Conservation (phyloP, 768 basidiomycete species). For the Leccinum disarticulatum region DNA sequence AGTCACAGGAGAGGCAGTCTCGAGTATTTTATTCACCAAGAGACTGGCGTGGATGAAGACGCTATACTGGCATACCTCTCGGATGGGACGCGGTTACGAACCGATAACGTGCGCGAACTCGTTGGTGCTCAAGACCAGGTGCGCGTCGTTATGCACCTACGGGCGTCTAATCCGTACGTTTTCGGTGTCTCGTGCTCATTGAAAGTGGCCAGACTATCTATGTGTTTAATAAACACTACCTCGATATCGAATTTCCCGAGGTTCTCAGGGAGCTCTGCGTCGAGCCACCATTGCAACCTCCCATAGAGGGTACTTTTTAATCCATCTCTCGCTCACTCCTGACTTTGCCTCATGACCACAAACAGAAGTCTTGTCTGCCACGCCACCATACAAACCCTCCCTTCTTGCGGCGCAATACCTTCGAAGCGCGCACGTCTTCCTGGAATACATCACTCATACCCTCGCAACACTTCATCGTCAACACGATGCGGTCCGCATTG, state of each 20-base stretch:
- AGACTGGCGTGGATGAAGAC: constrained; percentile 69
- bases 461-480: constrained; percentile 60
- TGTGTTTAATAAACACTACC: constrained; percentile 80
- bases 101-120: constrained; percentile 72
- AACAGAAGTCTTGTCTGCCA: constrained; percentile 59
- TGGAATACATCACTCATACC: constrained; percentile 56
- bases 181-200: constrained; percentile 13
- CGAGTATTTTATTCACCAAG: constrained; percentile 69
- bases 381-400: constrained; percentile 70
- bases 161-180: neutral
- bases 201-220: constrained; percentile 57
- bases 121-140: constrained; percentile 78
- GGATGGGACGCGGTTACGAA: constrained; percentile 72
- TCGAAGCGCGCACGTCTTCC: constrained; percentile 61
- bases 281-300: constrained; percentile 63
- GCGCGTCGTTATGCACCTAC: constrained; percentile 12
- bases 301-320: constrained; percentile 58
- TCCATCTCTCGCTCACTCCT: neutral
- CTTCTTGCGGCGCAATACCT: constrained; percentile 67
- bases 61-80: constrained; percentile 75
- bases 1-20: constrained; percentile 56
- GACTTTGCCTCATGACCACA: neutral
- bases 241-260: constrained; percentile 67
- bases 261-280: constrained; percentile 63
- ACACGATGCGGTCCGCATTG: constrained; percentile 68